Evolutionary conservation across 495 filamentous ascomycete species (phyloP), one percentile per base, ranked within the genome.

Genomic region (Glonium stellatum): DNA sequence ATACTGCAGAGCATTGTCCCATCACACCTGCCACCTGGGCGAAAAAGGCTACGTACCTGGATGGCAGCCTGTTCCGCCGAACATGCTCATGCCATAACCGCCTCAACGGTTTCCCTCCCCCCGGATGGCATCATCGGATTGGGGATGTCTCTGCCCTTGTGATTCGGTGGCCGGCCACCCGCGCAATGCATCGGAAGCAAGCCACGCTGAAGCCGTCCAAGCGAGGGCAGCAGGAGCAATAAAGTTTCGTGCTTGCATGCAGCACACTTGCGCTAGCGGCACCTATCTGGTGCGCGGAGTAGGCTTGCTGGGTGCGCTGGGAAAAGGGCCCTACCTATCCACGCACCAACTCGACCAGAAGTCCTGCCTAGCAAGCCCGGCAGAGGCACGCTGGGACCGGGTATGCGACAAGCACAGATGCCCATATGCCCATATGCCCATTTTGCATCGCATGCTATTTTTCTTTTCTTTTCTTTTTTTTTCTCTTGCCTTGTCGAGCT

Each of bases 161-260:
- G 13, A 44, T 44, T 44, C 39, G 39, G 18, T 44, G 18, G 18
- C 4, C 4, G 4, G 10, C 2, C 39, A 44, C 18, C 39, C 39
- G 18, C 12, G 12, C 13, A 13, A 13, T 44, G 39, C 39, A 44
- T 44, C 39, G 39, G 39, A 44, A 44, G 39, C 39, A 44, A 44
- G 39, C 39, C 39, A 44, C 39, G 13, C 13, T 18, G 12, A 13
- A 44, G 39, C 39, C 39, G 3, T 4, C 39, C 10, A 44, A 44
- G 18, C 39, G 18, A 31, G 48, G n/a, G 31, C 31, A 23, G 48
- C n/a, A 51, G 48, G 48, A 51, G 15, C 48, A 51, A 51, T 51
- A 51, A 31, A 51, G 48, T 51, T 51, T 25, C 25, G 48, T 51
- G 48, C 48, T 51, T 51, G 48, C 48, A 25, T 51, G 48, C 48